Percentiles rank a stretch among this genome's conserved stretches.
Conservation (phyloP, 1,284 basidiomycete genomes). For the Irpex sp. region DNA sequence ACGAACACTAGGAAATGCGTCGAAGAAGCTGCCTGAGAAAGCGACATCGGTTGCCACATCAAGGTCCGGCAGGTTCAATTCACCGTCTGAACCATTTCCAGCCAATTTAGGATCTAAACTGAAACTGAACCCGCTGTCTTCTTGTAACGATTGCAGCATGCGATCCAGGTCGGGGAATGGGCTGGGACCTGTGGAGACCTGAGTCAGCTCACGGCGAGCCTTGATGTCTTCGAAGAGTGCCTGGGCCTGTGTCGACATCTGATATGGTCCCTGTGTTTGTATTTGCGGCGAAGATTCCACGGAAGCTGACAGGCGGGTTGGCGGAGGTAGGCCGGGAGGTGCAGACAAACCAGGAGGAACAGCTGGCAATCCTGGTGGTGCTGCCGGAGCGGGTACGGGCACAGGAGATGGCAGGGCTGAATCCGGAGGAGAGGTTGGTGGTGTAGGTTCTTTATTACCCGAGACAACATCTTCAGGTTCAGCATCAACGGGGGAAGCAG, state of each 20-base stretch:
- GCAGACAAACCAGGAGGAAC: constrained; percentile 36
- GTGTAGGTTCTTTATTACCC: constrained; percentile 24
- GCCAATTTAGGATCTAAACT: constrained; percentile 76
- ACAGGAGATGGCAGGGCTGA: constrained; percentile 20
- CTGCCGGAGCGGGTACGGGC: constrained; percentile 34
- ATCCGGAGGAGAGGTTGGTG: constrained; percentile 15
- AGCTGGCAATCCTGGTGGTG: constrained; percentile 43
- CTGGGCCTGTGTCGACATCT: constrained; percentile 82
- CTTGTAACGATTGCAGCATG: constrained; percentile 65
- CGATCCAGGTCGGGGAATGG: constrained; percentile 92
- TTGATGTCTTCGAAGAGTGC: constrained; percentile 83
- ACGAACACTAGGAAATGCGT: constrained; percentile 62
- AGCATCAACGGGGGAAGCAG: constrained; percentile 43
- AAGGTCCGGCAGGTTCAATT: constrained; percentile 47
- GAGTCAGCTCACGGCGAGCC: constrained; percentile 62
- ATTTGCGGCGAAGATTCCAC: constrained; percentile 54
- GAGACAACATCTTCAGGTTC: constrained; percentile 30
- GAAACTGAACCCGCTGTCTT: constrained; percentile 69
- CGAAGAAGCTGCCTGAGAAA: constrained; percentile 58
- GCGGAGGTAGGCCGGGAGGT: constrained; percentile 63
- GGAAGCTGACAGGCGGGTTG: constrained; percentile 44
- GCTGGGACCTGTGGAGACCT: constrained; percentile 48
- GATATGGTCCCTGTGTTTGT: constrained; percentile 69
- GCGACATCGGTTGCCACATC: constrained; percentile 50
- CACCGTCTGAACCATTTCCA: constrained; percentile 39